Evolutionary conservation across 139 green algal genomes (phyloP), one percentile per base, ranked within the genome.

Genomic region (Chlamydomonas applanata): DNA sequence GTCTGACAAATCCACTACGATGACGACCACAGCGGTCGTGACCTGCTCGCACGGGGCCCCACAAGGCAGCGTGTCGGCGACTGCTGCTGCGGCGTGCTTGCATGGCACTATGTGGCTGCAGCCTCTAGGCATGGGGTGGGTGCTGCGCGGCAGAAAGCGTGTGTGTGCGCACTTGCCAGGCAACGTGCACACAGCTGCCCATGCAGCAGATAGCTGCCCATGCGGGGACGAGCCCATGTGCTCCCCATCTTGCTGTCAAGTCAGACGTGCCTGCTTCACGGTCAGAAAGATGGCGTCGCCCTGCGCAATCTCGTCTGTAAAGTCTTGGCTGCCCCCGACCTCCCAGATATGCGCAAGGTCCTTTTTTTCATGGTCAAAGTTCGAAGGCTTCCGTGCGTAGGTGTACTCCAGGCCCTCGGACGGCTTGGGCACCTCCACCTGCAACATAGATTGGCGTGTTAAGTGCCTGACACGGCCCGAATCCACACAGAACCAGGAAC

Each of bases 291-390:
- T 22, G 69, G 85, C 74, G 7, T 92, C 87, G 9, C 56, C 54
- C 13, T 75, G 34, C 9, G 59, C 69, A 19, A 91, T 71, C 74
- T 90, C 83, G 53, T 81, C 76, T n/a, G 82, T 71, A 68, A 93
- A 85, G 60, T 87, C 82, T 32, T 85, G 62, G 56, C 74, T 86
- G 40, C 89, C 89, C 44, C 82, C 79, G 7, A 91, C 59, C 69
- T 94, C 89, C 88, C 88, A 94, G 19, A 94, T 85, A 77, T 94
- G 88, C 9, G 88, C 86, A 32, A 94, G 44, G 68, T 94, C 88
- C 73, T 93, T 90, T 46, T 69, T 79, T 34, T 91, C 85, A 45
- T 84, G 68, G 56, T 85, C 76, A 36, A 69, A 83, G 19, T 73
- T 73, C 2, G 76, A 77, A 3, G 79, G 79, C 69, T 89, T 91